A percentile compares a stretch with the other conserved stretches of the same genome.
phyloP scores from a whole-genome alignment of 169 alveolate genomes.

The Eimeria tenella region DNA sequence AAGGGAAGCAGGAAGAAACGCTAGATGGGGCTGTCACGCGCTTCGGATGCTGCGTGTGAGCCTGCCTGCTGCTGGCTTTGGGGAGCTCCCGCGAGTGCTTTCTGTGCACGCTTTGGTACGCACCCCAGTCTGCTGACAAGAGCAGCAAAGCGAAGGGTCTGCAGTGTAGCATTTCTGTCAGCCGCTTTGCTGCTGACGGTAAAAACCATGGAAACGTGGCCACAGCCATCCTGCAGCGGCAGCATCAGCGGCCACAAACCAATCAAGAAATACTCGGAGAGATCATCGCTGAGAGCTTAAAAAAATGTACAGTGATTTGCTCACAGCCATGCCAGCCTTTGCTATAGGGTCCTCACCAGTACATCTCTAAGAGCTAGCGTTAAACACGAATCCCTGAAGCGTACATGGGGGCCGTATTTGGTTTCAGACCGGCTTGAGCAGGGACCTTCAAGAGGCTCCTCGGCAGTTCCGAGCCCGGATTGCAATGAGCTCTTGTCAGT shows the following conservation, averaged over 20 bases:
- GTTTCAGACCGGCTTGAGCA: background rate
- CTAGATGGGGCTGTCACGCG: background rate
- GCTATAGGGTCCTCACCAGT: background rate
- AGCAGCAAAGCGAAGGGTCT: slow-evolving; percentile 56
- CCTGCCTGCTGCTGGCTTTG: background rate
- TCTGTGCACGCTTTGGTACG: background rate
- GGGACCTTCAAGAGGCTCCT: background rate
- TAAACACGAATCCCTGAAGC: slow-evolving; percentile 47
- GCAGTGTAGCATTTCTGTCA: slow-evolving; percentile 30
- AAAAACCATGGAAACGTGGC: slow-evolving; percentile 42
- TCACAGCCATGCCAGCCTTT: background rate
- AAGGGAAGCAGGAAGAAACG: background rate
- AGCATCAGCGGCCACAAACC: background rate
- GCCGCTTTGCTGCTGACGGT: slow-evolving; percentile 52
- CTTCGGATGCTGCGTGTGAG: background rate
- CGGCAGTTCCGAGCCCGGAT: no score
- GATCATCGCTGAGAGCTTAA: no score
- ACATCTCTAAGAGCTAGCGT: slow-evolving; percentile 27
- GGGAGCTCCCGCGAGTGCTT: background rate
- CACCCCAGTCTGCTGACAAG: slow-evolving; percentile 26
- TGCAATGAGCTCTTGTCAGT: no score
- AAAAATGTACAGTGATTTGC: no score
- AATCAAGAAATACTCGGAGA: no score
- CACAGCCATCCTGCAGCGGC: slow-evolving; percentile 60
- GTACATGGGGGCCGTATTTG: slow-evolving; percentile 42